Evolutionary conservation across 805 yeast genomes (phyloP).

Genomic region (Starmerella apis): DNA sequence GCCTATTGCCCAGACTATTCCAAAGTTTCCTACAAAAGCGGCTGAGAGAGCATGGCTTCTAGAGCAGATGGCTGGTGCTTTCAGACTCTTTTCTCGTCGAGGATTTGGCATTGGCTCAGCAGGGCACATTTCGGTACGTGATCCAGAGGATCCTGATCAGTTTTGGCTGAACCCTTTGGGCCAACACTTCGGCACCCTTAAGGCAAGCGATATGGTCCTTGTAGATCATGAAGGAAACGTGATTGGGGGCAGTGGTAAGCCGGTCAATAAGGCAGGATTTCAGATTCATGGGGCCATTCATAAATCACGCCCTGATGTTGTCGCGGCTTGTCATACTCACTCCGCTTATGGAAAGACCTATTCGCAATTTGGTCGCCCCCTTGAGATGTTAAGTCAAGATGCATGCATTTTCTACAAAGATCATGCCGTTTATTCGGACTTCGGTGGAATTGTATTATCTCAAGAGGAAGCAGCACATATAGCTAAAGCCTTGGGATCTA

Average conservation of each 20-base stretch:
- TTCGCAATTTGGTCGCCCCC: slow-evolving; percentile 50
- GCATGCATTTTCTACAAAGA: slow-evolving; percentile 54
- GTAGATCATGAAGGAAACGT: slow-evolving; percentile 52
- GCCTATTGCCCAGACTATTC: slow-evolving; percentile 21
- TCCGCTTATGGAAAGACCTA: slow-evolving; percentile 55
- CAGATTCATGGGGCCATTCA: slow-evolving; percentile 58
- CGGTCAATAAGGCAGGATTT: slow-evolving; percentile 60
- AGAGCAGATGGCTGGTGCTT: slow-evolving; percentile 78
- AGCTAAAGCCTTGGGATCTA: slow-evolving; percentile 48
- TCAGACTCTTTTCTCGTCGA: slow-evolving; percentile 65
- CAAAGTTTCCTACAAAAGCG: slow-evolving; percentile 17
- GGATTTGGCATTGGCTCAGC: slow-evolving; percentile 70
- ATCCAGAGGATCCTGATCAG: slow-evolving; percentile 63
- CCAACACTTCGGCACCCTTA: slow-evolving; percentile 52
- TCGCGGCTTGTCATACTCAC: slow-evolving; percentile 64
- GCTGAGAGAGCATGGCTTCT: slow-evolving; percentile 24
- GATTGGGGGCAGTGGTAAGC: slow-evolving; percentile 47
- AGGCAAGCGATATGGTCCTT: slow-evolving; percentile 52
- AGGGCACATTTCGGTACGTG: slow-evolving; percentile 77
- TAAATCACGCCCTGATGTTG: slow-evolving; percentile 55
- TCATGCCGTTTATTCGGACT: slow-evolving; percentile 55
- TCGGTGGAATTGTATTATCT: slow-evolving; percentile 72
- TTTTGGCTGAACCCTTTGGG: slow-evolving; percentile 87
- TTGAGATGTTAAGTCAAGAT: slow-evolving; percentile 76
- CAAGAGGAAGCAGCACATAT: slow-evolving; percentile 51